Evolutionary conservation across 148 eudicot genomes (phyloP), one percentile per base, ranked within the genome.

Genomic region (Arctostaphylos glauca): DNA sequence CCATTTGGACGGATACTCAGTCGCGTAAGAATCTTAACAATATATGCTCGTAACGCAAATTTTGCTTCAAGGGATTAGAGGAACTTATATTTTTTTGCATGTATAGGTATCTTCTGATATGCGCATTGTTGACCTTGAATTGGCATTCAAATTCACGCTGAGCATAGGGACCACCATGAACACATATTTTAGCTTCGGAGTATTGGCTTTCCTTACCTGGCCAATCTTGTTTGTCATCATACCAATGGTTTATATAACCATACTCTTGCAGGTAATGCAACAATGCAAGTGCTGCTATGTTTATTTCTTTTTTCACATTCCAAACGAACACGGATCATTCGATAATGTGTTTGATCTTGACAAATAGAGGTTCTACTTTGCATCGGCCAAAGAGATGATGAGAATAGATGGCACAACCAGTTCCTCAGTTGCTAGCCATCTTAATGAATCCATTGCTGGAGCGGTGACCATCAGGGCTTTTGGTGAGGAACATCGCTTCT

Each of bases 341-440:
- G 14, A 38, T 52, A 74, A 19, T 7, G 13, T 53, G 68, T 55
- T 56, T 78, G 53, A 38, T 41, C 50, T 70, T 43, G 6, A 31
- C 56, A 47, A 23, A 80, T 89, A 92, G 95, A 85, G 76, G 62
- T 87, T 84, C 80, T 92, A 91, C 87, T 85, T 85, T 79, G 90
- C 91, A 48, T 86, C 93, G 62, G 91, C 92, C 43, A 92, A 89
- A 81, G 93, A 91, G 82, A 77, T 92, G 81, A 89, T 90, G 87
- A 84, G 95, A 47, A 87, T 92, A 46, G 89, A 92, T 84, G 93
- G 95, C 55, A 92, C 95, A 9, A 92, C 91, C 5, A 92, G 88
- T 78, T 91, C 92, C 73, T 72, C 86, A 6, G 84, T 91, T 41
- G 89, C 91, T 58, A 91, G 92, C 86, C 86, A 87, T 86, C 85